A percentile compares a stretch with the other conserved stretches of the same genome.
Evolutionary conservation across 345 rosid species (phyloP).

Genomic region (Eucalyptus sp.): DNA sequence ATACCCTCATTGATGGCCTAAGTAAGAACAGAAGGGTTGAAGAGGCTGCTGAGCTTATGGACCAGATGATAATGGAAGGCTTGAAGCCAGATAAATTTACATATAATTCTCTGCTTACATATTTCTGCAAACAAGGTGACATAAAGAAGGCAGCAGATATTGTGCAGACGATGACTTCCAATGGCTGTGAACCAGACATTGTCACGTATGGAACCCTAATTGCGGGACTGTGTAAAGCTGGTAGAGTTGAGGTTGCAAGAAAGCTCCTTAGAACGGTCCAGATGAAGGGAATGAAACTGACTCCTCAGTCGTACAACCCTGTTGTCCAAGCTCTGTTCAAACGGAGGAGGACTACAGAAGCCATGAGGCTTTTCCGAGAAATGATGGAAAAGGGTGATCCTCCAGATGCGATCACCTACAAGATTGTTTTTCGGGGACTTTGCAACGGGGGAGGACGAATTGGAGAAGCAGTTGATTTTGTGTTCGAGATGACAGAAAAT

Average conservation of each 20-base stretch:
- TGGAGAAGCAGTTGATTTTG: conserved; percentile 72
- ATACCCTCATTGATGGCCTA: conserved; percentile 82
- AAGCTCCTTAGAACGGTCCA: conserved; percentile 63
- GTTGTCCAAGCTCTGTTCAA: conserved; percentile 67
- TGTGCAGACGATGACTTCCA: conserved; percentile 71
- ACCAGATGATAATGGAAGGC: conserved; percentile 91
- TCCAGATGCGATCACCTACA: conserved; percentile 54
- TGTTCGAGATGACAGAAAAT: conserved; percentile 56
- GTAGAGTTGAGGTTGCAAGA: conserved; percentile 66
- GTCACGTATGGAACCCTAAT: conserved; percentile 81
- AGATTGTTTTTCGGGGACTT: conserved; percentile 65
- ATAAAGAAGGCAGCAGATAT: conserved; percentile 80
- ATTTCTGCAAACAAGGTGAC: conserved; percentile 65
- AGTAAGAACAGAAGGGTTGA: conserved; percentile 63
- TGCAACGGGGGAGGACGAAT: conserved; percentile 72
- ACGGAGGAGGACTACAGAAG: conserved; percentile 52
- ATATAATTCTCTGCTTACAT: conserved; percentile 62
- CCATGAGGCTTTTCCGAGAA: conserved; percentile 71
- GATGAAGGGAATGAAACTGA: conserved; percentile 61
- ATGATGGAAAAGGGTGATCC: conserved; percentile 49
- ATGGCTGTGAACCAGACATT: conserved; percentile 70
- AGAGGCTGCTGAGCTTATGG: conserved; percentile 81
- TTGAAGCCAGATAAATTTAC: conserved; percentile 80
- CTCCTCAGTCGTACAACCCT: conserved; percentile 81
- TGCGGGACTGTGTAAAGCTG: conserved; percentile 78